phyloP scores from a whole-genome alignment of 352 stramenopile genomes.

The Achlya hypogyna region DNA sequence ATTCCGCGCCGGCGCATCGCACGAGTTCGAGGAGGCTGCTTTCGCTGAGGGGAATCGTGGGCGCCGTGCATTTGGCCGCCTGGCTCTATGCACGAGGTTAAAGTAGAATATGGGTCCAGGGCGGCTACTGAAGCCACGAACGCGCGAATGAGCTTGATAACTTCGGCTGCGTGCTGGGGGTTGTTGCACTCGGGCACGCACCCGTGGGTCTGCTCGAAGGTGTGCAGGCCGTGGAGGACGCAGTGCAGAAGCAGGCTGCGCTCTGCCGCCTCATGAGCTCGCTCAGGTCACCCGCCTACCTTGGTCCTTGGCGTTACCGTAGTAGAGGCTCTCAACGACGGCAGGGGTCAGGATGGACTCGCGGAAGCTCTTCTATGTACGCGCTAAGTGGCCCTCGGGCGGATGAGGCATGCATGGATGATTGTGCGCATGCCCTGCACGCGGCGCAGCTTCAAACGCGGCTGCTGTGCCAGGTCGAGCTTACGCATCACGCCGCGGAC shows the following conservation, averaged over 20 bases:
- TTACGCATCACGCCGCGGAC: too few species aligned
- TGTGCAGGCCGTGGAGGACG: conserved; percentile 27
- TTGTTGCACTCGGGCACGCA: conserved; percentile 26
- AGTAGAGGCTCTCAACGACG: neutral
- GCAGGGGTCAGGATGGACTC: conserved; percentile 10
- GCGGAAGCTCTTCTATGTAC: conserved; percentile 19
- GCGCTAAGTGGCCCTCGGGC: neutral
- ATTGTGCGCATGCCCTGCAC: neutral
- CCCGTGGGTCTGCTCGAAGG: conserved; percentile 23
- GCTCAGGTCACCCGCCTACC: neutral
- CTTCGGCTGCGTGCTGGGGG: conserved; percentile 19
- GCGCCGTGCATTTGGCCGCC: neutral
- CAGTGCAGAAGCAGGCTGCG: conserved; percentile 12
- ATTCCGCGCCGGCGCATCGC: conserved; percentile 27
- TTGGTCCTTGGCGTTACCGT: neutral
- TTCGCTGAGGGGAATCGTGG: neutral
- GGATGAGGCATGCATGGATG: neutral
- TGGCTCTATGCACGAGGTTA: neutral
- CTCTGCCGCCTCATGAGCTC: neutral
- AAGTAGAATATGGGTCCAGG: neutral
- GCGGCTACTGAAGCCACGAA: conserved; percentile 20
- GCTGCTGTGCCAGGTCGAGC: neutral
- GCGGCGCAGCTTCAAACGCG: neutral
- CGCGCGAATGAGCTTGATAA: conserved; percentile 4
- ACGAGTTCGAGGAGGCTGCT: conserved; percentile 18